Evolutionary conservation across 257 asterid species (phyloP), one percentile per base, ranked within the genome.

Genomic region (Solanum chmielewskii): DNA sequence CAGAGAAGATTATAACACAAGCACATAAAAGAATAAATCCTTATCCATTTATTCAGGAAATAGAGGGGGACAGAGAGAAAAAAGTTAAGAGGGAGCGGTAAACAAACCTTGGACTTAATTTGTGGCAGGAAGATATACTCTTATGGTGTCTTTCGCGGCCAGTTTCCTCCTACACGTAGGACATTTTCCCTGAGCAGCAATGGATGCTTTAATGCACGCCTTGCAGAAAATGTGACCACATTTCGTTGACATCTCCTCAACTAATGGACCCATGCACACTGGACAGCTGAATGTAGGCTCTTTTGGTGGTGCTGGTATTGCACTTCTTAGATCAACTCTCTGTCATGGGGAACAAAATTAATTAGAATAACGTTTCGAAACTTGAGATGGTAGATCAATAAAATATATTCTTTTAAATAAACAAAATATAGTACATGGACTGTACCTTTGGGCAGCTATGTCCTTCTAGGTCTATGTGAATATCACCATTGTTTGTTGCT

Each of bases 391-490:
- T 16, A 37, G 68, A 47, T 45, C 66, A 0, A 29, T 25, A 20
- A 77, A 75, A 75, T 23, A 41, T 41, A 23, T 75, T 14, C 27
- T 77, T 77, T 7, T 27, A 3, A 42, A 16, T 8, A 87, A 60
- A 64, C 10, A 27, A 77, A 21, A 56, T 44, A 10, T 9, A 44
- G 42, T 47, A 27, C 25, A 80, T 47, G 11, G 42, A 62, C 20
- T 45, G 27, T 80, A 96, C 98, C 94, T 6, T 85, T 33, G 93
- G 88, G 60, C 90, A 93, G 91, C 91, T 87, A 70, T 90, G 78
- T 87, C 92, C 93, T 88, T 94, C 98, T 75, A 93, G 90, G 88
- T 92, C 96, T 64, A 94, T 92, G 83, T 87, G 92, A 85, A 80
- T 84, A 68, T 89, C 94, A 23, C 93, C 91, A 71, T 91, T 91